Evolutionary conservation across 768 basidiomycete genomes (phyloP), one percentile per base, ranked within the genome.

Genomic region (Termitomyces bulborhizus): DNA sequence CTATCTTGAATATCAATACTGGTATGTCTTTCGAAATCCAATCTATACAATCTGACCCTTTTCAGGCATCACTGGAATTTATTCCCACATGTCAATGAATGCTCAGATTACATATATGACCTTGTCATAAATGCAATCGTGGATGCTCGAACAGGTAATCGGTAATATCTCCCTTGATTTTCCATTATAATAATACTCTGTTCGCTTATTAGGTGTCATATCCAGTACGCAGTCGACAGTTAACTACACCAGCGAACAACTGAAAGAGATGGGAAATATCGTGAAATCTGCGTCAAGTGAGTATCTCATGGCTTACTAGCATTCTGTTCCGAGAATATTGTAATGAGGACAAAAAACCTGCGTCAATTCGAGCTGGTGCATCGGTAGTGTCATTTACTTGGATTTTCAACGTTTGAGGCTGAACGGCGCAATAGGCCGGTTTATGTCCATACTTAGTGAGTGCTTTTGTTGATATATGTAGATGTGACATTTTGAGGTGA

Each of bases 81-180:
- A 26, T 56, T 56, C 40, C 47, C 46, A 11, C 34, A 56, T 3
- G 24, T 44, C 5, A 45, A 56, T n/a, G 12, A 27, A 9, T 29
- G 40, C 29, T 21, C 31, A 1, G 1, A 31, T 18, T 24, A 0
- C 32, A 45, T 56, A 11, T 50, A 42, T 16, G 42, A 56, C 34
- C 12, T 49, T 18, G 43, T 51, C 27, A 21, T 18, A 9, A 45
- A 50, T 21, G 37, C 49, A 32, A 32, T 32, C 6, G 36, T 48
- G n/a, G 48, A 56, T 27, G 55, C 55, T n/a, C 26, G 43, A 34
- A 56, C 55, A 45, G 55, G 55, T 56, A 32, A 32, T n/a, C 2
- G 18, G 18, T 41, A 18, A 41, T 11, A 18, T 41, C 8, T 36
- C 0, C 40, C 41, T 12, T 16, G 3, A 27, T 37, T 41, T 41